Evolutionary conservation across 495 filamentous ascomycete species (phyloP).

Genomic region (Xanthoparmelia taractica): DNA sequence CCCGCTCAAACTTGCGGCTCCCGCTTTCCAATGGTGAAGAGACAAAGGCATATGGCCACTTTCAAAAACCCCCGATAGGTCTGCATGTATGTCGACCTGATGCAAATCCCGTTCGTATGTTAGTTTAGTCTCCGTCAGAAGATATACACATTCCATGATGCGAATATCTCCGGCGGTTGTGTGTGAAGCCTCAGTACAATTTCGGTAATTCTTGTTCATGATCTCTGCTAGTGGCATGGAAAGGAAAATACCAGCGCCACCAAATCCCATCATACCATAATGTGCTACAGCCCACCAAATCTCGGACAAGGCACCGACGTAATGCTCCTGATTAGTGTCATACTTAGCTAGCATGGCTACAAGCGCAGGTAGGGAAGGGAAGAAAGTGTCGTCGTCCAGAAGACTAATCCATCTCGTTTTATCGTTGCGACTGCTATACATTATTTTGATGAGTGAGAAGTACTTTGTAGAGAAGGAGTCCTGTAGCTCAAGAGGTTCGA

Average conservation of each 20-base stretch:
- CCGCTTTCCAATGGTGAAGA: conserved; percentile 60
- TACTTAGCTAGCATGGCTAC: conserved; percentile 46
- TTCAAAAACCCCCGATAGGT: conserved; percentile 57
- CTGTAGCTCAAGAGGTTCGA: conserved; percentile 36
- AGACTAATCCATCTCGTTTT: conserved; percentile 56
- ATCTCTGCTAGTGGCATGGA: conserved; percentile 50
- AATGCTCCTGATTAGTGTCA: conserved; percentile 45
- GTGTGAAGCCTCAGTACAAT: conserved; percentile 45
- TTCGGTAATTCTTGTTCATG: conserved; percentile 45
- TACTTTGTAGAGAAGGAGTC: conserved; percentile 55
- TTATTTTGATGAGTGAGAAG: conserved; percentile 53
- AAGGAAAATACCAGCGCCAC: conserved; percentile 62
- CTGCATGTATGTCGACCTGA: conserved; percentile 56
- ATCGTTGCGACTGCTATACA: conserved; percentile 43
- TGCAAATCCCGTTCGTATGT: conserved; percentile 51
- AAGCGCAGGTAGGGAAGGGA: conserved; percentile 51
- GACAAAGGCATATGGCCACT: conserved; percentile 49
- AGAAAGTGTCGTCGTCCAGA: conserved; percentile 69
- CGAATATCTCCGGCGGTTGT: conserved; percentile 52
- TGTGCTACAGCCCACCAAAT: conserved; percentile 49
- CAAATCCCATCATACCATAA: conserved; percentile 60
- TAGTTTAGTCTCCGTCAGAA: conserved; percentile 47
- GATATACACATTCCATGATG: conserved; percentile 54
- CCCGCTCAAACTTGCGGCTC: conserved; percentile 39
- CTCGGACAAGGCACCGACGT: conserved; percentile 59